Percentiles rank a stretch among this genome's conserved stretches.
Evolutionary conservation across 208 protist genomes (phyloP).

Genomic region (Naegleria gruberi): DNA sequence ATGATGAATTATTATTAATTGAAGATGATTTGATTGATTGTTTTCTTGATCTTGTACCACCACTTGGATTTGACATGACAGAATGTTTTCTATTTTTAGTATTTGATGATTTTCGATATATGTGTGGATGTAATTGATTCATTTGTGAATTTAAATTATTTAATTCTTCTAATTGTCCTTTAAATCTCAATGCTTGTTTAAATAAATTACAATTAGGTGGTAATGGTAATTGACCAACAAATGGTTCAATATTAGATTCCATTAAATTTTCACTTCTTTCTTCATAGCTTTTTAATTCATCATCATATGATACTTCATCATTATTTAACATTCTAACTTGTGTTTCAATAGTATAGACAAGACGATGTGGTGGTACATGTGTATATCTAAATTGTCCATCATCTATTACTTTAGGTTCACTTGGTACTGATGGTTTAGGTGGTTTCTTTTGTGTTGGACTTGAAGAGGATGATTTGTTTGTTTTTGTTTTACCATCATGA

Average conservation of each 20-base stretch:
- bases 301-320: background rate
- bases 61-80: background rate
- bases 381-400: background rate
- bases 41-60: background rate
- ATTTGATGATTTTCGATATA: background rate
- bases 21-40: no score
- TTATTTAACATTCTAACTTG: background rate
- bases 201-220: constrained; percentile 22
- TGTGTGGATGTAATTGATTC: no score
- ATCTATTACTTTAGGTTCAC: no score
- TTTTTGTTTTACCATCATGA: no score
- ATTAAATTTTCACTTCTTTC: background rate
- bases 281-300: background rate
- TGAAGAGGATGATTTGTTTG: no score
- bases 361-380: background rate
- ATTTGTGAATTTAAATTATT: no score
- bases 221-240: background rate
- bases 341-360: background rate
- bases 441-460: no score
- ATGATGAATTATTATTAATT: no score
- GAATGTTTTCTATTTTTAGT: background rate
- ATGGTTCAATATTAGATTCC: background rate
- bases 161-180: background rate
- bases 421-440: no score
- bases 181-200: background rate